These are phyloP conservation scores for Metahyphopichia silvanorum DNA, from an alignment of 805 yeast species.

Conservation along the genomic window DNA sequence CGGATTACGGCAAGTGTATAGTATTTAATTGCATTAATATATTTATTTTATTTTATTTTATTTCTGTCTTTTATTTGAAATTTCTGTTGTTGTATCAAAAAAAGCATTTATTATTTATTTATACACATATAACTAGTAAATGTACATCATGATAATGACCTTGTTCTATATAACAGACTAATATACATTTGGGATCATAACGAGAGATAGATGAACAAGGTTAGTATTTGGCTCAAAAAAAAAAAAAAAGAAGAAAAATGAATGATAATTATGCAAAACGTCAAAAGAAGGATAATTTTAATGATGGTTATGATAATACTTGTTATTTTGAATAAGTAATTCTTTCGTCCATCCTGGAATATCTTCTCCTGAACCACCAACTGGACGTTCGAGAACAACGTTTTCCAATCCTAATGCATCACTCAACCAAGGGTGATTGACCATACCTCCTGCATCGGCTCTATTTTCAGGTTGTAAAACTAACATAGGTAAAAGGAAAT, in stretches of 20 bases:
- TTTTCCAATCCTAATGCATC: slow-evolving; percentile 78
- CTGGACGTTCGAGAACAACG: slow-evolving; percentile 66
- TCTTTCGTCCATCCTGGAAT: slow-evolving; percentile 89
- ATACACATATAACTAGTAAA: no score
- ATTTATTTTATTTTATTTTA: neutral
- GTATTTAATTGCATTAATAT: neutral
- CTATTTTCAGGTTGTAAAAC: slow-evolving; percentile 71
- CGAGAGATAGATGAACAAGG: no score
- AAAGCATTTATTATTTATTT: no score
- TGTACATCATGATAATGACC: no score
- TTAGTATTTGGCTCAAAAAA: no score
- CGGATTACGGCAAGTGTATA: no score
- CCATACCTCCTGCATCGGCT: slow-evolving; percentile 95
- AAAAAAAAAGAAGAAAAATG: no score
- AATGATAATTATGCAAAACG: slow-evolving; percentile 1
- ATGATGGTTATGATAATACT: slow-evolving; percentile 10
- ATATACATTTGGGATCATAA: no score
- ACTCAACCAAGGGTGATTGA: slow-evolving; percentile 79
- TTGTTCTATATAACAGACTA: no score
- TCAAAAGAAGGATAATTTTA: neutral
- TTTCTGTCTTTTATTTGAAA: neutral
- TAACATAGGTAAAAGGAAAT: slow-evolving; percentile 82
- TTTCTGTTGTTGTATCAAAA: neutral
- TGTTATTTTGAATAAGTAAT: slow-evolving; percentile 21
- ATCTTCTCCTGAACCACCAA: slow-evolving; percentile 81